Evolutionary conservation across 2,329 filamentous ascomycete genomes (phyloP).

Genomic region (Penicillium thymicola): DNA sequence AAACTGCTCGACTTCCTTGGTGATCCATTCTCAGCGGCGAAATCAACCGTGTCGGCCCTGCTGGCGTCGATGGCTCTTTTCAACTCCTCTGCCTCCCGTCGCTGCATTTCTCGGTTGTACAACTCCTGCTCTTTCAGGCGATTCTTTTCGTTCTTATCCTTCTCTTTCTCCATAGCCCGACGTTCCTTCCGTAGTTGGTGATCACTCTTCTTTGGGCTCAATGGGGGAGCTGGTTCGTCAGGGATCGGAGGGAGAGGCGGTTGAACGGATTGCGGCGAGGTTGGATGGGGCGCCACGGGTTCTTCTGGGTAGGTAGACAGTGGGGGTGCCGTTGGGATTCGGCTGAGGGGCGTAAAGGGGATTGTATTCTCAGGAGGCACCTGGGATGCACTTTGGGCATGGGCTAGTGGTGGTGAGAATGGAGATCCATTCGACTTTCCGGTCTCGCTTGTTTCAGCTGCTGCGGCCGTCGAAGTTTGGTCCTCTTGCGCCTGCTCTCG

Average conservation of each 20-base stretch:
- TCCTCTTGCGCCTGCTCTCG: slow-evolving; percentile 83
- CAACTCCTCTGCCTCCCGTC: slow-evolving; percentile 58
- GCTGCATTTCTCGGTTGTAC: slow-evolving; percentile 48
- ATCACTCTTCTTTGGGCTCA: slow-evolving; percentile 59
- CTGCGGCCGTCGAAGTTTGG: slow-evolving; percentile 36
- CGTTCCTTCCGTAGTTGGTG: slow-evolving; percentile 63
- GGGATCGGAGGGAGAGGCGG: slow-evolving; percentile 33
- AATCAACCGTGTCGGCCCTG: slow-evolving; percentile 59
- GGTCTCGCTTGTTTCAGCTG: slow-evolving; percentile 48
- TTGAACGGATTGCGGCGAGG: slow-evolving; percentile 8
- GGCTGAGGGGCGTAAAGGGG: slow-evolving; percentile 30
- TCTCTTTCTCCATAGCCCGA: slow-evolving; percentile 47
- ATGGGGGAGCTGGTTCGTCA: slow-evolving; percentile 30
- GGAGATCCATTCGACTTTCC: slow-evolving; percentile 34
- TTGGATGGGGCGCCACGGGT: slow-evolving; percentile 25
- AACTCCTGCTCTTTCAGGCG: slow-evolving; percentile 56
- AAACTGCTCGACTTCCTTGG: slow-evolving; percentile 46
- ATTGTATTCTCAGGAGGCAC: slow-evolving; percentile 37
- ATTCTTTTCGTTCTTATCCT: slow-evolving; percentile 55
- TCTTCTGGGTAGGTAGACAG: slow-evolving; percentile 45
- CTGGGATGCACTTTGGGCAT: slow-evolving; percentile 41
- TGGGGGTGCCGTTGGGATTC: slow-evolving; percentile 45
- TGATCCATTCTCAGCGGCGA: slow-evolving; percentile 39
- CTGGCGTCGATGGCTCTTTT: slow-evolving; percentile 64
- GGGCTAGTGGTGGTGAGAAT: slow-evolving; percentile 34